Percentiles rank a stretch among this genome's conserved stretches.
These are phyloP conservation scores for Papilionanthe hybrid DNA, from an alignment of 116 monocot genomes.

Conservation along the genomic window DNA sequence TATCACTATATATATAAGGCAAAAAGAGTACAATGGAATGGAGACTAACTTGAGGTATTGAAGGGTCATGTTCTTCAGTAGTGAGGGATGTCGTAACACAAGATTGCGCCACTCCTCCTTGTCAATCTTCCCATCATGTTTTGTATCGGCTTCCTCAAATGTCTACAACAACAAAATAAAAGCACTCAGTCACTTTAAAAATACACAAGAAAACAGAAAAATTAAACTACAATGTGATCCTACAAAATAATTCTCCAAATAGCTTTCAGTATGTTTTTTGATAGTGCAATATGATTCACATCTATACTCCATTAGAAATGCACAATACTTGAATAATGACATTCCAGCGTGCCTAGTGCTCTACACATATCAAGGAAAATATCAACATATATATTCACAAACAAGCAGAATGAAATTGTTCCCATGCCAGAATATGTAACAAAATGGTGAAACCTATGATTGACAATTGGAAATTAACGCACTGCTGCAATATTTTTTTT, in stretches of 20 bases:
- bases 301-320: neutral
- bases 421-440: neutral
- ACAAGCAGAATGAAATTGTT: neutral
- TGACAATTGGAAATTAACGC: too few relatives aligned
- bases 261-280: neutral
- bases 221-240: neutral
- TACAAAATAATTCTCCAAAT: neutral
- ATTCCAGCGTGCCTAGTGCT: neutral
- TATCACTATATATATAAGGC: too few relatives aligned
- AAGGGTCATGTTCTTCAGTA: conserved; percentile 94
- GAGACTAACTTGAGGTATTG: conserved; percentile 75
- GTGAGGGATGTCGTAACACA: conserved; percentile 85
- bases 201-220: neutral
- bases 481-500: neutral
- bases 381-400: neutral
- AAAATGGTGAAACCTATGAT: neutral
- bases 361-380: neutral
- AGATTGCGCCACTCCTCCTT: conserved; percentile 96
- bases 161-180: conserved; percentile 36
- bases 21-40: too few relatives aligned
- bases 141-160: conserved; percentile 95
- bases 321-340: neutral
- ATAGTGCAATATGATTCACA: neutral
- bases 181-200: neutral
- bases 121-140: conserved; percentile 94